These are phyloP conservation scores for Exutisphaerella laricina DNA, from an alignment of 2,329 filamentous ascomycete genomes.

Conservation along the genomic window DNA sequence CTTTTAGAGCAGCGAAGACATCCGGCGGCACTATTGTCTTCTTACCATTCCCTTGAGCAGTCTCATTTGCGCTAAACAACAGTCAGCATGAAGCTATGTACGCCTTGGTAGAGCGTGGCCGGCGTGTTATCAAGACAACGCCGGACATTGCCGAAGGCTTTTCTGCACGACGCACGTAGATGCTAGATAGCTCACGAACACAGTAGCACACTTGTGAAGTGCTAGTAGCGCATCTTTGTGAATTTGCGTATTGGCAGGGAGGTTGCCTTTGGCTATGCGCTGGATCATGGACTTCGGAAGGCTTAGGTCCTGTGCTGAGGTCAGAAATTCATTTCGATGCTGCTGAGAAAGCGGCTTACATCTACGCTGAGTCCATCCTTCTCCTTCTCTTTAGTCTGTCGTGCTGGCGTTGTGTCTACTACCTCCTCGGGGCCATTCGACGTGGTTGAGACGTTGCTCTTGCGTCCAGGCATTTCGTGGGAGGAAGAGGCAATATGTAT, in stretches of 20 bases:
- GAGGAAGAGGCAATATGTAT: too few species aligned
- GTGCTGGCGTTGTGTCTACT: slow-evolving; percentile 26
- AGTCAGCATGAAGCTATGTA: slow-evolving; percentile 8
- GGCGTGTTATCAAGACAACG: neutral
- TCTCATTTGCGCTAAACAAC: slow-evolving; percentile 61
- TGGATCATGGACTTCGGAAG: slow-evolving; percentile 78
- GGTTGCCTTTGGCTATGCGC: slow-evolving; percentile 69
- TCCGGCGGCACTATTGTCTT: slow-evolving; percentile 74
- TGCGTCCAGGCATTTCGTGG: slow-evolving; percentile 45
- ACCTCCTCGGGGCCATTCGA: slow-evolving; percentile 37
- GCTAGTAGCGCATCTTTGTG: slow-evolving; percentile 76
- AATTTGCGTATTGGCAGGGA: slow-evolving; percentile 76
- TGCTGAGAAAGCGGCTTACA: slow-evolving; percentile 24
- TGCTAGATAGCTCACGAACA: slow-evolving; percentile 77
- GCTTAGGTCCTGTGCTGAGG: slow-evolving; percentile 14
- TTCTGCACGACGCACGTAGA: slow-evolving; percentile 65
- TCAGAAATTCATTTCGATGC: neutral
- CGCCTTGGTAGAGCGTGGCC: neutral
- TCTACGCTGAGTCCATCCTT: slow-evolving; percentile 43
- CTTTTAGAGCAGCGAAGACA: slow-evolving; percentile 71
- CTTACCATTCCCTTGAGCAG: slow-evolving; percentile 60
- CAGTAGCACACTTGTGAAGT: slow-evolving; percentile 73
- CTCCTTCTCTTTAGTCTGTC: slow-evolving; percentile 27
- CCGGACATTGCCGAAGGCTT: too few species aligned
- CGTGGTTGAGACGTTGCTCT: slow-evolving; percentile 41